A percentile compares a stretch with the other conserved stretches of the same genome.
phyloP scores from a whole-genome alignment of 2,329 filamentous ascomycete genomes.

The Zymoseptoria crescenta region DNA sequence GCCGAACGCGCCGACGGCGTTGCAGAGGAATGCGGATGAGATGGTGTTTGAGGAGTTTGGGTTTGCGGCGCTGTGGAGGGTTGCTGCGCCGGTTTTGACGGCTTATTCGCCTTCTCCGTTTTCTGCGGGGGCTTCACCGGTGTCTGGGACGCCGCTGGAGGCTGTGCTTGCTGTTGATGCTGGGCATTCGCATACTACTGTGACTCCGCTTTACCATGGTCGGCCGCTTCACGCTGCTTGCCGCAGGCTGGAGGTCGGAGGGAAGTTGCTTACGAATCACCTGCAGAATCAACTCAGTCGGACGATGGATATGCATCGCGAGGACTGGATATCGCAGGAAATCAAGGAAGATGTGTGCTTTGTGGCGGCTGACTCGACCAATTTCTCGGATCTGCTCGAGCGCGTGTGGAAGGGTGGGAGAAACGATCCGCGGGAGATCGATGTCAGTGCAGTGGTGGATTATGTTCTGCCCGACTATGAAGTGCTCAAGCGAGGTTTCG shows the following conservation, averaged over 20 bases:
- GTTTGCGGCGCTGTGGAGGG: constrained; percentile 74
- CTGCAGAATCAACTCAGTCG: constrained; percentile 83
- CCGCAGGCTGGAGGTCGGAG: constrained; percentile 79
- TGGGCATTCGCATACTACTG: constrained; percentile 85
- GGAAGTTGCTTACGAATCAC: constrained; percentile 88
- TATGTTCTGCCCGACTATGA: constrained; percentile 84
- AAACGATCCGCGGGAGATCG: constrained; percentile 45
- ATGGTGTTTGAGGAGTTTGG: constrained; percentile 97
- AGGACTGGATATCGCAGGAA: constrained; percentile 87
- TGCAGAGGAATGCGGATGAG: constrained; percentile 89
- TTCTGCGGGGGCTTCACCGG: constrained; percentile 31
- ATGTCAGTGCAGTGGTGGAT: constrained; percentile 63
- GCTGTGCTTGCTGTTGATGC: constrained; percentile 83
- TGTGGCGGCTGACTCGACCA: constrained; percentile 37
- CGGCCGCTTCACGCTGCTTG: constrained; percentile 72
- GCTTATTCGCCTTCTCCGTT: constrained; percentile 24
- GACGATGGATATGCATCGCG: constrained; percentile 92
- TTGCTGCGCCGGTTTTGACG: constrained; percentile 19
- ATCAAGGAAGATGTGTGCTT: constrained; percentile 90
- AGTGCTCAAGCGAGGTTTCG: constrained; percentile 55
- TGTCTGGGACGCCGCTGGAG: constrained; percentile 2
- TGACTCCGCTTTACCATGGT: constrained; percentile 78
- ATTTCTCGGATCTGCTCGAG: constrained; percentile 69
- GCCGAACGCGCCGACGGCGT: constrained; percentile 67
- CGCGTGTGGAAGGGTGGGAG: constrained; percentile 71